Evolutionary conservation across 345 rosid species (phyloP), one percentile per base, ranked within the genome.

Genomic region (Rhizophora mangle): DNA sequence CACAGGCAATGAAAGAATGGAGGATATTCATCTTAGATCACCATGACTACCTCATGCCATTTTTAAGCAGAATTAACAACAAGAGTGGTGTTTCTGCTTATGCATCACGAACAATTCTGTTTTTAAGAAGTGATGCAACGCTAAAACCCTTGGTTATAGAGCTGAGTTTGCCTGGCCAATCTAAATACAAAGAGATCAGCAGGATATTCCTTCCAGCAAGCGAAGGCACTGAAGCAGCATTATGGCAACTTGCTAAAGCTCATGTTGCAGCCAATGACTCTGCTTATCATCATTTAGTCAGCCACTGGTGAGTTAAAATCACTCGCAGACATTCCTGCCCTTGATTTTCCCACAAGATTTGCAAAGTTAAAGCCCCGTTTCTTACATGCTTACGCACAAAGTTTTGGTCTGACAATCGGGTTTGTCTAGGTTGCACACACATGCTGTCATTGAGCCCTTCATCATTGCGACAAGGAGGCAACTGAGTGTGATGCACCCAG

Each of bases 361-460:
- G 36, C 56, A 26, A 19, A 34, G 19, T 61, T 21, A n/a, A 43
- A 43, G 4, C 20, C 47, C 27, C 5, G 8, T 8, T 30, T 65
- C 27, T 26, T 27, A 13, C 22, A 34, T 24, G 27, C 36, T 21
- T 20, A 22, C 64, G 29, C 29, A 22, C 29, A 22, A 10, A 8
- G 60, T 59, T 24, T 52, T 26, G 8, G 8, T 37, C 43, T 27
- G 36, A 34, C 59, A 37, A 34, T 32, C 15, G 63, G 60, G 58
- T 21, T 72, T 76, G 69, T 69, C 20, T 55, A 86, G 94, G 94
- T 84, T 89, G 81, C 86, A 86, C 62, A 86, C 94, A 59, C 91
- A 85, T 70, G 89, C 88, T 10, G 85, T 88, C 4, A 70, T 83
- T 5, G 91, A 89, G 85, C 94, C 94, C 47, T 83, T 86, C 85